These are phyloP conservation scores for Lipomyces spencermartinsiae DNA, from an alignment of 805 yeast species.

Conservation along the genomic window DNA sequence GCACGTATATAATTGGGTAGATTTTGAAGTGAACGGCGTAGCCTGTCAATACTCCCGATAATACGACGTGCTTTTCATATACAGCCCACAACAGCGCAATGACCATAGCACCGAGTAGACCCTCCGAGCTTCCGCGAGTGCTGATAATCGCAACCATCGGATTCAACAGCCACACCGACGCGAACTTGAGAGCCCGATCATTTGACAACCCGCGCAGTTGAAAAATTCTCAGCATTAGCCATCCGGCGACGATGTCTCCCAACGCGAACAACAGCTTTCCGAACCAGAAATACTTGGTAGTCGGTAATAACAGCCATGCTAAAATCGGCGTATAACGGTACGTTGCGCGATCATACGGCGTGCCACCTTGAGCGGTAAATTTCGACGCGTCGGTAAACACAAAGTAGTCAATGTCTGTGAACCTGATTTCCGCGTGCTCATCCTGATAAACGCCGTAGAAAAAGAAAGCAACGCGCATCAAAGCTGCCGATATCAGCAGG, in stretches of 20 bases:
- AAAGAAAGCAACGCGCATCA: constrained; percentile 67
- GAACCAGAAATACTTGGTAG: constrained; percentile 60
- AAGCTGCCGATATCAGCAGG: constrained; percentile 27
- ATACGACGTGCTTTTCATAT: constrained; percentile 50
- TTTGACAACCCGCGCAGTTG: constrained; percentile 43
- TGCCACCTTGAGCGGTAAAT: constrained; percentile 63
- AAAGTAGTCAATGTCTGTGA: constrained; percentile 92
- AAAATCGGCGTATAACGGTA: constrained; percentile 92
- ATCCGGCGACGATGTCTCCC: constrained; percentile 84
- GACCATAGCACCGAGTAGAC: constrained; percentile 79
- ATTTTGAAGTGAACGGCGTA: constrained; percentile 86
- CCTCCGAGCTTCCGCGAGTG: constrained; percentile 93
- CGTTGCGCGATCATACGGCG: constrained; percentile 87
- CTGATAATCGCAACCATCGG: constrained; percentile 95
- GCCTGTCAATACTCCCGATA: constrained; percentile 63
- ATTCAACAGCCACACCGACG: constrained; percentile 83
- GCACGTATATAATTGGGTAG: constrained; percentile 88
- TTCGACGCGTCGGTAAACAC: constrained; percentile 93
- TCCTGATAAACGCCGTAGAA: constrained; percentile 88
- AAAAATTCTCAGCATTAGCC: constrained; percentile 56
- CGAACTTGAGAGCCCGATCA: constrained; percentile 51
- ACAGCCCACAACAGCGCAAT: constrained; percentile 59
- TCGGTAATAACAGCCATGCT: constrained; percentile 82
- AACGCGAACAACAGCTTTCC: constrained; percentile 81
- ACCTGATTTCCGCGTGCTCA: constrained; percentile 73